These are phyloP conservation scores for Spatholobus suberectus DNA, from an alignment of 306 rosid species.

Conservation along the genomic window DNA sequence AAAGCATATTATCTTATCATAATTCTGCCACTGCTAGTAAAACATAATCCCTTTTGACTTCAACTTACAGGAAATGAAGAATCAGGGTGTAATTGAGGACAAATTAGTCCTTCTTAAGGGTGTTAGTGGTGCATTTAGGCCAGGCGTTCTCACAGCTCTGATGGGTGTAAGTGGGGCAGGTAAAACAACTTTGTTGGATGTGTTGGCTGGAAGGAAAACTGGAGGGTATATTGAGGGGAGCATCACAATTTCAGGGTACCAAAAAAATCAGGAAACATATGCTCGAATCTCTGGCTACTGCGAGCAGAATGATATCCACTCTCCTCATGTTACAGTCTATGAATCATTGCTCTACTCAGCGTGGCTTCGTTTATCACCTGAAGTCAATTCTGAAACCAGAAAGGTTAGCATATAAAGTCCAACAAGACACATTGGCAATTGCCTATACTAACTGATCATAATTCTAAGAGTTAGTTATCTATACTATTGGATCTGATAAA, in stretches of 20 bases:
- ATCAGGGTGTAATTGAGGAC: conserved; percentile 58
- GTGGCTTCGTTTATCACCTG: conserved; percentile 74
- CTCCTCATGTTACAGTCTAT: conserved; percentile 78
- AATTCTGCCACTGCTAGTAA: neutral
- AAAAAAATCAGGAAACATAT: conserved; percentile 73
- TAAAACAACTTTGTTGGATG: conserved; percentile 87
- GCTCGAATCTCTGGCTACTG: conserved; percentile 81
- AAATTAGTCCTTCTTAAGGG: conserved; percentile 63
- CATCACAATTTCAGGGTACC: conserved; percentile 71
- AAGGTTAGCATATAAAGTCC: conserved; percentile 46
- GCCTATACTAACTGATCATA: neutral
- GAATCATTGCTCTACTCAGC: conserved; percentile 80
- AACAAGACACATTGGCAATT: neutral
- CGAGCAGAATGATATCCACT: conserved; percentile 84
- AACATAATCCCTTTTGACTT: neutral
- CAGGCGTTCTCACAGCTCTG: conserved; percentile 81
- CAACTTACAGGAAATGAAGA: conserved; percentile 71
- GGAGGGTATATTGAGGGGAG: conserved; percentile 75
- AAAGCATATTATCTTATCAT: neutral
- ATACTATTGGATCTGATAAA: neutral
- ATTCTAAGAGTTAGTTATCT: neutral
- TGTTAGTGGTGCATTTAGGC: conserved; percentile 78
- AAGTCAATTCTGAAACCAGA: conserved; percentile 56
- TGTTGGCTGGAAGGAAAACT: conserved; percentile 82
- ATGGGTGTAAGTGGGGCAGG: conserved; percentile 96